phyloP scores from a whole-genome alignment of 169 alveolate species.

The Cryptosporidium muris region DNA sequence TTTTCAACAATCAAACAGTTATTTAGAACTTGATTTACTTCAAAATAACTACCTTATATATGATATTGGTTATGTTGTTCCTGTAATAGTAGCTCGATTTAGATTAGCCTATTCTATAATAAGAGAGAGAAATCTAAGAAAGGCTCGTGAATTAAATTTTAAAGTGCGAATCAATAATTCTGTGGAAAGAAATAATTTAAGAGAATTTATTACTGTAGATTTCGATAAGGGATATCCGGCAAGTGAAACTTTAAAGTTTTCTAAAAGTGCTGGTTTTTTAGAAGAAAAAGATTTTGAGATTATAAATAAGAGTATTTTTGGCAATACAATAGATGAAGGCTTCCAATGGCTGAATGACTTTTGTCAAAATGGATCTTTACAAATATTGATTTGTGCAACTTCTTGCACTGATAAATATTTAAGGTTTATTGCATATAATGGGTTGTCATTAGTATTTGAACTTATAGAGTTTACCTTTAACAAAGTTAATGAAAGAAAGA shows the following conservation, averaged over 20 bases:
- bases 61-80: constrained; percentile 42
- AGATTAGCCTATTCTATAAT: constrained; percentile 52
- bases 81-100: constrained; percentile 49
- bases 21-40: background rate
- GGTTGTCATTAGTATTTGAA: constrained; percentile 24
- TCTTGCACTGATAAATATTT: constrained; percentile 39
- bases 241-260: no score
- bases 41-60: background rate
- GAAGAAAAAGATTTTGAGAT: background rate
- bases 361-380: constrained; percentile 57
- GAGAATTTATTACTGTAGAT: background rate
- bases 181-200: constrained; percentile 2
- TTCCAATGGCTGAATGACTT: constrained; percentile 48
- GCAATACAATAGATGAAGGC: constrained; percentile 4
- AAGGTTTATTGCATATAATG: constrained; percentile 38
- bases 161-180: constrained; percentile 8
- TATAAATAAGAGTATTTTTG: background rate
- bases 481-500: constrained; percentile 8
- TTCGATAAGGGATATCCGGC: background rate
- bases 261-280: no score
- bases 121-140: constrained; percentile 33
- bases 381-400: constrained; percentile 2
- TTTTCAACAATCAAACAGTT: background rate
- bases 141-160: no score
- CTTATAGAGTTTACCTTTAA: constrained; percentile 13